These are phyloP conservation scores for Leccinum aurantiacum DNA, from an alignment of 768 basidiomycete genomes.

Conservation along the genomic window DNA sequence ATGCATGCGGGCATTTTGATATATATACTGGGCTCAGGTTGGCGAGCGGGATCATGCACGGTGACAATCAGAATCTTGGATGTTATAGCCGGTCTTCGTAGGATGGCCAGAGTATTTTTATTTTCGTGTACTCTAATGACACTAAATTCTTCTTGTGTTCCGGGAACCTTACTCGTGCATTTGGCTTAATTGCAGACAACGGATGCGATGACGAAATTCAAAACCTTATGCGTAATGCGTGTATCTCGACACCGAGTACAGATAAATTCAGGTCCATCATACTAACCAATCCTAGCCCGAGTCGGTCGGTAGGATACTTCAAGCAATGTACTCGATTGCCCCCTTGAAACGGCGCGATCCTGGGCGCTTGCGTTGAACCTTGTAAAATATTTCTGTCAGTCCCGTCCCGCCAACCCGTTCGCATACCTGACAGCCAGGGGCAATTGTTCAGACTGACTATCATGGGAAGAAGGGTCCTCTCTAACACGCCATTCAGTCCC, in stretches of 20 bases:
- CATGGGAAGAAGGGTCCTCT: slow-evolving; percentile 3
- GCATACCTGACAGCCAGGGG: not conserved
- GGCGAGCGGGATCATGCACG: not conserved
- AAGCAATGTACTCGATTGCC: not conserved
- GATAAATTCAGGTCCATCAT: slow-evolving; percentile 29
- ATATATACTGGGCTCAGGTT: not conserved
- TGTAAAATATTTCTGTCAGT: not conserved
- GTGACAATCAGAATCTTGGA: not conserved
- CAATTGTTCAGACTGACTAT: not conserved
- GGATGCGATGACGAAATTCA: slow-evolving; percentile 18
- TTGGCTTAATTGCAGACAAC: slow-evolving; percentile 25
- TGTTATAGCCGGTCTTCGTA: not conserved
- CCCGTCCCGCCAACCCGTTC: not conserved
- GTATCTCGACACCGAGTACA: slow-evolving; percentile 19
- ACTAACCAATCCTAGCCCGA: slow-evolving; percentile 2
- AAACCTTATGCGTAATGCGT: slow-evolving; percentile 13
- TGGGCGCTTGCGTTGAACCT: not conserved
- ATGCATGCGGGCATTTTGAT: not conserved
- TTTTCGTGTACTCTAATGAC: slow-evolving; percentile 18
- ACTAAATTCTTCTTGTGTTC: slow-evolving; percentile 12
- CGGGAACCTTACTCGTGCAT: slow-evolving; percentile 19
- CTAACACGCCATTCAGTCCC: not conserved
- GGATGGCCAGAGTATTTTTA: slow-evolving; percentile 1
- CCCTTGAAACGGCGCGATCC: not conserved
- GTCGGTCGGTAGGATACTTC: not conserved